Conservation (phyloP, 352 stramenopile species). For the Globisporangium uncinulatum region DNA sequence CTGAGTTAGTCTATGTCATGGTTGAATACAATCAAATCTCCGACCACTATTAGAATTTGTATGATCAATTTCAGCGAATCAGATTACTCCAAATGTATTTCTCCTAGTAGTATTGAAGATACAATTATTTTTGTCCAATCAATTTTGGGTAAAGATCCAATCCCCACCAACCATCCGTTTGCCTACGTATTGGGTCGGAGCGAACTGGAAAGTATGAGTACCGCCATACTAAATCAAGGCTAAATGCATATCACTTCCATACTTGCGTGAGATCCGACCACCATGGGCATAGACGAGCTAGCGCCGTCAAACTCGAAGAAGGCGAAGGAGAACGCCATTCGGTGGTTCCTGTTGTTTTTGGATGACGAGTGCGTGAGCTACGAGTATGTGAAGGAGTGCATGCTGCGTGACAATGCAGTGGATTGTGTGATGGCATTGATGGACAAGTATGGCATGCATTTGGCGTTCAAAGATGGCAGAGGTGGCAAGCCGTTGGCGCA, state of each 20-base stretch:
- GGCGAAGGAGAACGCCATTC: background rate
- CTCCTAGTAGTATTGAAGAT: background rate
- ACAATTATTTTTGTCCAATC: background rate
- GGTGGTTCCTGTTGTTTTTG: background rate
- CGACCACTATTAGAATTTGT: background rate
- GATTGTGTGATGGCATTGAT: background rate
- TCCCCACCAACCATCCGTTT: no score
- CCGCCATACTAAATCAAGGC: no score
- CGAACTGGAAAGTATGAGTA: no score
- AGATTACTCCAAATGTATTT: background rate
- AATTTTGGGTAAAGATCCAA: no score
- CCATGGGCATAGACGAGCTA: background rate
- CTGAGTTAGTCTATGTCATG: no score
- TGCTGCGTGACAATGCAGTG: background rate
- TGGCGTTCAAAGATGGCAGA: background rate
- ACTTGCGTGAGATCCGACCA: background rate
- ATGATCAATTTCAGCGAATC: background rate
- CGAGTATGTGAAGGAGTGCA: constrained; percentile 6
- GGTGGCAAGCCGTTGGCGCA: background rate
- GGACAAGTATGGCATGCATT: constrained; percentile 7
- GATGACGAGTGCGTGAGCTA: background rate
- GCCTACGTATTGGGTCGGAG: no score
- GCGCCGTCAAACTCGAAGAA: background rate
- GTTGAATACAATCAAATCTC: background rate
- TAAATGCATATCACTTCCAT: background rate